phyloP scores from a whole-genome alignment of 2,329 filamentous ascomycete species.

The Aspergillus fijiensis region DNA sequence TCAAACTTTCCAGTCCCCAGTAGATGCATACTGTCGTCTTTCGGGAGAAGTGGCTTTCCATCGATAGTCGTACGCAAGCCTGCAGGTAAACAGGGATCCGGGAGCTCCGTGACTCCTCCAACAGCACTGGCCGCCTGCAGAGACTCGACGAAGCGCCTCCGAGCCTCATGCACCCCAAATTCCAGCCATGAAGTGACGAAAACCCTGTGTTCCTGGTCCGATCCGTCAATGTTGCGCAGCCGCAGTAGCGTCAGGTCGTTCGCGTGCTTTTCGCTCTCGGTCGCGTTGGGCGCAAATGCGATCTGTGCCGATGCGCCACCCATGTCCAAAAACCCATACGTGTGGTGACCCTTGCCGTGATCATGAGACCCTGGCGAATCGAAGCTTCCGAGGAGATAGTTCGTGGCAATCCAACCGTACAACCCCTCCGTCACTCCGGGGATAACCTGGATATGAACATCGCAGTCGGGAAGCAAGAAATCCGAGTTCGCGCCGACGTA shows the following conservation, averaged over 20 bases:
- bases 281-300: constrained; percentile 90
- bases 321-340: constrained; percentile 98
- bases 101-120: constrained; percentile 63
- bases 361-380: constrained; percentile 71
- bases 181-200: constrained; percentile 97
- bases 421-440: constrained; percentile 92
- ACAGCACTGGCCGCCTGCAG: constrained; percentile 67
- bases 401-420: constrained; percentile 96
- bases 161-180: constrained; percentile 93
- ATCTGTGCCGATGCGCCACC: constrained; percentile 97
- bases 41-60: constrained; percentile 58
- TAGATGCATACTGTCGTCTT: constrained; percentile 53
- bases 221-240: constrained; percentile 78
- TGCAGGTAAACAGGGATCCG: constrained; percentile 85
- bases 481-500: constrained; percentile 75
- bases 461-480: constrained; percentile 88
- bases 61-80: constrained; percentile 72
- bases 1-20: constrained; percentile 84
- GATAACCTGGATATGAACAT: constrained; percentile 87
- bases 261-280: constrained; percentile 84
- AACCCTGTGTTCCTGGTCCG: constrained; percentile 75
- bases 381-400: constrained; percentile 91
- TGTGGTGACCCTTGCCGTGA: constrained; percentile 86
- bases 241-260: constrained; percentile 85
- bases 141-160: constrained; percentile 76